Percentiles rank a stretch among this genome's conserved stretches.
These are phyloP conservation scores for Panicum miliaceum DNA, from an alignment of 176 grass and related monocot species.

Conservation along the genomic window DNA sequence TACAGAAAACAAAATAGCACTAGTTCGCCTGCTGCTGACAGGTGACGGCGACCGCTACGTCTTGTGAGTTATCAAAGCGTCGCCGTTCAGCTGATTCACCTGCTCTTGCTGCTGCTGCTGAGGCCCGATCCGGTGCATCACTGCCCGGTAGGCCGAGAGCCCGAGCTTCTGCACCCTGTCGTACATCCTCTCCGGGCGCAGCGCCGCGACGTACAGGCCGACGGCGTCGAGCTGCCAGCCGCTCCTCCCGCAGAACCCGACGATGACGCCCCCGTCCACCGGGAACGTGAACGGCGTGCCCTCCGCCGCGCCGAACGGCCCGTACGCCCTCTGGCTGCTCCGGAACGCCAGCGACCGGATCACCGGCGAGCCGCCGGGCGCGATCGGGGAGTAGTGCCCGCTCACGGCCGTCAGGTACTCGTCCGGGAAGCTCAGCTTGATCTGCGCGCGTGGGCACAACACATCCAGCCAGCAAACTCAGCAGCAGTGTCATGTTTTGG, in stretches of 20 bases:
- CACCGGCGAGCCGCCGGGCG: constrained; percentile 33
- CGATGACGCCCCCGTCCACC: constrained; percentile 42
- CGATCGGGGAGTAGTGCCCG: constrained; percentile 37
- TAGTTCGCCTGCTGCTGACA: neutral
- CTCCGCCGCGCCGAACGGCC: constrained; percentile 47
- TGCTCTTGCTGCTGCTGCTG: neutral
- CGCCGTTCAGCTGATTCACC: constrained; percentile 1
- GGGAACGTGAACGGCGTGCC: constrained; percentile 53
- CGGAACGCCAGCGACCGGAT: constrained; percentile 54
- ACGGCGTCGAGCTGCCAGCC: constrained; percentile 53
- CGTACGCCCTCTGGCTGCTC: constrained; percentile 35
- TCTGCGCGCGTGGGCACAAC: neutral
- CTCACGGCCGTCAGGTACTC: constrained; percentile 52
- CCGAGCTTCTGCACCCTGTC: constrained; percentile 38
- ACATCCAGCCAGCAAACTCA: too few species aligned
- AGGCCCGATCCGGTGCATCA: constrained; percentile 19
- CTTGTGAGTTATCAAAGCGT: neutral
- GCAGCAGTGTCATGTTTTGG: too few species aligned
- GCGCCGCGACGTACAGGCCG: constrained; percentile 43
- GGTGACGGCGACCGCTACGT: neutral
- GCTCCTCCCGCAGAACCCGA: constrained; percentile 49
- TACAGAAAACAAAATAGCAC: neutral
- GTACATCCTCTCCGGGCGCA: constrained; percentile 38
- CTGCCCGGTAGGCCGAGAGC: constrained; percentile 27
- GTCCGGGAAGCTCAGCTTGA: constrained; percentile 46